phyloP scores from a whole-genome alignment of 1,284 basidiomycete genomes.

The Puccinia hordei region DNA sequence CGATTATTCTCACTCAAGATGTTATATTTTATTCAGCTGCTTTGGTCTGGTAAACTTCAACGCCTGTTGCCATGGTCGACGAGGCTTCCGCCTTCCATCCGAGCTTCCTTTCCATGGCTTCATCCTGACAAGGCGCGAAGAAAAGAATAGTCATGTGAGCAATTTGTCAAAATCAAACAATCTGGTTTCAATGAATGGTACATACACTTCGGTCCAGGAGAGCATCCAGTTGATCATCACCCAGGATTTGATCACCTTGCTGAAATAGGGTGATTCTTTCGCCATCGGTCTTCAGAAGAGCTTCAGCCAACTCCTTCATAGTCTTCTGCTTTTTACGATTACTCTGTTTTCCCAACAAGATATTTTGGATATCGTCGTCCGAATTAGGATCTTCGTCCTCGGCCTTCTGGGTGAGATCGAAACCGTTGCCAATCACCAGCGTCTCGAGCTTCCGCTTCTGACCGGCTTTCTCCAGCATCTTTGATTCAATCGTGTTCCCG shows the following conservation, averaged over 20 bases:
- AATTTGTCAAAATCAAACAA: not conserved
- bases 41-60: slow-evolving; percentile 50
- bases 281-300: slow-evolving; percentile 76
- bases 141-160: not conserved
- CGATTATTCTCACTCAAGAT: not conserved
- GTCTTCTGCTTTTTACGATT: slow-evolving; percentile 63
- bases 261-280: slow-evolving; percentile 86
- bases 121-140: slow-evolving; percentile 37
- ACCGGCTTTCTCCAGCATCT: slow-evolving; percentile 82
- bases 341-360: slow-evolving; percentile 37
- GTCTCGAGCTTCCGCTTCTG: slow-evolving; percentile 88
- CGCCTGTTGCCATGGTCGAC: slow-evolving; percentile 1
- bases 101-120: slow-evolving; percentile 44
- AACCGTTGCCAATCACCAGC: slow-evolving; percentile 86
- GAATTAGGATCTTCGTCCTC: slow-evolving; percentile 56
- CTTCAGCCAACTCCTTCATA: slow-evolving; percentile 79
- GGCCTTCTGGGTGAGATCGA: slow-evolving; percentile 58
- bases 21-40: slow-evolving; percentile 10
- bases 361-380: slow-evolving; percentile 47
- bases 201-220: slow-evolving; percentile 70
- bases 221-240: slow-evolving; percentile 72
- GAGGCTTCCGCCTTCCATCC: slow-evolving; percentile 36
- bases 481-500: slow-evolving; percentile 81
- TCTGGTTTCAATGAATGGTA: not conserved
- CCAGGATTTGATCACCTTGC: slow-evolving; percentile 75